These are phyloP conservation scores for Salix exigua DNA, from an alignment of 345 rosid species.

Conservation along the genomic window DNA sequence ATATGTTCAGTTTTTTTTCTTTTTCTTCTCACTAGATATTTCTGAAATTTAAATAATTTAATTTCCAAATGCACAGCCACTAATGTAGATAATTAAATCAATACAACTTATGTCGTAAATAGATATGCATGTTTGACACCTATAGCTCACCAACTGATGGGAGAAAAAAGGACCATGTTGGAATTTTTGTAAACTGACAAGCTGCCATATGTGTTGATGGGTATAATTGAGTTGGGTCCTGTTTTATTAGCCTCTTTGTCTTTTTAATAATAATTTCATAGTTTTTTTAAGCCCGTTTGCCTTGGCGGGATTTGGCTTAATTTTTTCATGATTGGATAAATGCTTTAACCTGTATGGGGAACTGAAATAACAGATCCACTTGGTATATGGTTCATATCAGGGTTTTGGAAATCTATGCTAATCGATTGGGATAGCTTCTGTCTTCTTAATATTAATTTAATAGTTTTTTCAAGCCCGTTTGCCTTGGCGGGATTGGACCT, in stretches of 20 bases:
- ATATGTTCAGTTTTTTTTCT: background rate
- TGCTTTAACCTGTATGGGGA: background rate
- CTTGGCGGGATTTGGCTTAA: background rate
- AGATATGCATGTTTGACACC: background rate
- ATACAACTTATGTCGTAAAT: background rate
- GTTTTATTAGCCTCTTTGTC: background rate
- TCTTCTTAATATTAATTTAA: background rate
- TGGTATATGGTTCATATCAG: background rate
- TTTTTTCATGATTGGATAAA: slow-evolving; percentile 7
- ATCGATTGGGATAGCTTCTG: background rate
- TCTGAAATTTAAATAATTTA: background rate
- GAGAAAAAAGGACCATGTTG: background rate
- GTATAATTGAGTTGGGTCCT: slow-evolving; percentile 3
- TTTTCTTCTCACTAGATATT: slow-evolving; percentile 3
- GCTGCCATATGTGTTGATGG: background rate
- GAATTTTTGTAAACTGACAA: slow-evolving; percentile 2
- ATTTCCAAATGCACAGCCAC: background rate
- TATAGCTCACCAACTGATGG: background rate
- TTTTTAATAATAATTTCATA: background rate
- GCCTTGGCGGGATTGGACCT: background rate
- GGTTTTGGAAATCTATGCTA: background rate
- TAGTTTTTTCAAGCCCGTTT: background rate
- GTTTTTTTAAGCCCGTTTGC: background rate
- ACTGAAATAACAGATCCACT: slow-evolving; percentile 8
- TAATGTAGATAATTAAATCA: background rate